phyloP scores from a whole-genome alignment of 768 basidiomycete species.

The Boletus eberwhitei region DNA sequence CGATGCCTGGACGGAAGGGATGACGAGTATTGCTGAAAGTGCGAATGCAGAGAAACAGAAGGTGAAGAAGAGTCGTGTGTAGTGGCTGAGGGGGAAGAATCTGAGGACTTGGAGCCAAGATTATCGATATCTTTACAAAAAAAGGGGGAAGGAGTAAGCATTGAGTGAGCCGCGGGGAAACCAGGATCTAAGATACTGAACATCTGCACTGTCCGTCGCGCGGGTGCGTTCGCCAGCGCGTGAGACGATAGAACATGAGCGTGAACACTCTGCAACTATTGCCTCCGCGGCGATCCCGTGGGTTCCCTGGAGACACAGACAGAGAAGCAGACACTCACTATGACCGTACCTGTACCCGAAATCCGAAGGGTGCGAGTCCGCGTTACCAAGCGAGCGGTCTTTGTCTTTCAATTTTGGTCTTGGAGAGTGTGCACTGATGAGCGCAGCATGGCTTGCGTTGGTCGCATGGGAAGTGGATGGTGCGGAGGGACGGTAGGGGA shows the following conservation, averaged over 20 bases:
- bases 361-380: conserved; percentile 2
- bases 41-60: conserved; percentile 1
- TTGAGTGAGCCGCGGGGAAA: conserved; percentile 9
- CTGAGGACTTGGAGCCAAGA: conserved; percentile 10
- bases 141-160: background rate
- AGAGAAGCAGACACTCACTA: conserved; percentile 13
- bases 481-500: conserved; percentile 17
- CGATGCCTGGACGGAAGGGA: conserved; percentile 34
- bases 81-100: conserved; percentile 13
- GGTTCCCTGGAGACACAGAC: background rate
- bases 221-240: conserved; percentile 3
- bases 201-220: background rate
- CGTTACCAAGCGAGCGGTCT: conserved; percentile 10
- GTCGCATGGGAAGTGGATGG: background rate
- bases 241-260: background rate
- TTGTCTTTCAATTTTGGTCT: conserved; percentile 14
- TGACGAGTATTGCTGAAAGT: conserved; percentile 2
- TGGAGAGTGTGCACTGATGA: background rate
- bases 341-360: conserved; percentile 4
- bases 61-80: conserved; percentile 12
- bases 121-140: conserved; percentile 18
- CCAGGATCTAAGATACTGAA: background rate
- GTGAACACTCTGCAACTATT: background rate
- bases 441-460: background rate
- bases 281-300: conserved; percentile 2